These are phyloP conservation scores for Dioszegia aurantiaca DNA, from an alignment of 768 basidiomycete genomes.

Conservation along the genomic window DNA sequence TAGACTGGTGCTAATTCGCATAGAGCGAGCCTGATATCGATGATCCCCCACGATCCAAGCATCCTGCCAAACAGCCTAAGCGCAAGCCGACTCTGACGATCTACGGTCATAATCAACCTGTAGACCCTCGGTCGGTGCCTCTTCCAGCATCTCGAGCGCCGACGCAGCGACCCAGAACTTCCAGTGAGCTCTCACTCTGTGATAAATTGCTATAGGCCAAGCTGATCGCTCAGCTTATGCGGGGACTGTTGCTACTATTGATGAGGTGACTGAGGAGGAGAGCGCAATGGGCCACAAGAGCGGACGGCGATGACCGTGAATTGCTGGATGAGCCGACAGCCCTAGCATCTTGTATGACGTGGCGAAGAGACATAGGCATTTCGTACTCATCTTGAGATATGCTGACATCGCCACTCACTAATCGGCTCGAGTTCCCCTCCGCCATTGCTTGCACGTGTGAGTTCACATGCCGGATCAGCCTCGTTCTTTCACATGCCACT, in stretches of 20 bases:
- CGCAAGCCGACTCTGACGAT: constrained; percentile 10
- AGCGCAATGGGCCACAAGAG: constrained; percentile 17
- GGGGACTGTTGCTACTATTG: constrained; percentile 37
- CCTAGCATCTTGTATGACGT: too few species aligned
- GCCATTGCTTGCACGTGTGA: too few species aligned
- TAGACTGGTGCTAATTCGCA: constrained; percentile 1
- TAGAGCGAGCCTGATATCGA: constrained; percentile 7
- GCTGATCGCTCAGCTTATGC: constrained; percentile 32
- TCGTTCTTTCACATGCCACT: too few species aligned
- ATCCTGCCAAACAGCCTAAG: not conserved
- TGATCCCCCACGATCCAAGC: constrained; percentile 16
- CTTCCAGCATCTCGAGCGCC: constrained; percentile 32
- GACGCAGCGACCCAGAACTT: constrained; percentile 20
- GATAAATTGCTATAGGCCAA: not conserved
- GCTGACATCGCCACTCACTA: too few species aligned
- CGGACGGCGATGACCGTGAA: not conserved
- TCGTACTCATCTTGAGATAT: too few species aligned
- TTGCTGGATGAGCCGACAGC: too few species aligned
- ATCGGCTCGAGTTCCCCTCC: too few species aligned
- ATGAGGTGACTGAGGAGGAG: constrained; percentile 45
- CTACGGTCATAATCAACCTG: not conserved
- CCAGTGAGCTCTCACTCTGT: constrained; percentile 15
- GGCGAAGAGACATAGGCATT: too few species aligned
- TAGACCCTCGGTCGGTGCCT: constrained; percentile 25
- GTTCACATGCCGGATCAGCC: too few species aligned